A percentile compares a stretch with the other conserved stretches of the same genome.
phyloP scores from a whole-genome alignment of 192 early-diverging fungal species.

The Pecoramyces ruminantium region DNA sequence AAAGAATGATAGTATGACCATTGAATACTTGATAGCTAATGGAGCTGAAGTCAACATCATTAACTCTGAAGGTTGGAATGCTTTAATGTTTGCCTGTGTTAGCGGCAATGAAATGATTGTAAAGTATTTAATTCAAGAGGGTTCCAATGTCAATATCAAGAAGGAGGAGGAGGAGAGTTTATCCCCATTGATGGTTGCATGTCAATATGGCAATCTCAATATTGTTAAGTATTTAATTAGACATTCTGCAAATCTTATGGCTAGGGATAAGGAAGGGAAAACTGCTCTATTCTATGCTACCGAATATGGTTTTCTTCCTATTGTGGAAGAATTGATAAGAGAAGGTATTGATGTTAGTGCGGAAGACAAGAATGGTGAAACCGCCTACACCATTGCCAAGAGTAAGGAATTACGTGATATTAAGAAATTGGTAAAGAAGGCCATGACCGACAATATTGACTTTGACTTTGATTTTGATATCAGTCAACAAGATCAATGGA shows the following conservation, averaged over 20 bases:
- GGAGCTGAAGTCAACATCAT: background rate
- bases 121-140: background rate
- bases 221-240: background rate
- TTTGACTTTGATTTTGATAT: background rate
- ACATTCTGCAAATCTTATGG: background rate
- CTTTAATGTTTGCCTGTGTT: background rate
- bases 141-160: background rate
- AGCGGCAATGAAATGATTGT: background rate
- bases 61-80: background rate
- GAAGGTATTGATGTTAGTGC: background rate
- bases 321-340: background rate
- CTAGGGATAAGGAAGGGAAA: background rate
- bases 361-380: background rate
- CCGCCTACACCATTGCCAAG: background rate
- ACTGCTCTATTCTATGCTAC: background rate
- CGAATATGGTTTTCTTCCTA: background rate
- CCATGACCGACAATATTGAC: background rate
- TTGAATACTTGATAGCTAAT: background rate
- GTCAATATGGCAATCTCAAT: background rate
- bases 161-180: background rate
- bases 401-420: background rate
- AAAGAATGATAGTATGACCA: background rate
- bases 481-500: background rate
- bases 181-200: background rate
- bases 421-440: background rate